These are phyloP conservation scores for Penicillium desertorum DNA, from an alignment of 495 filamentous ascomycete species.

Conservation along the genomic window DNA sequence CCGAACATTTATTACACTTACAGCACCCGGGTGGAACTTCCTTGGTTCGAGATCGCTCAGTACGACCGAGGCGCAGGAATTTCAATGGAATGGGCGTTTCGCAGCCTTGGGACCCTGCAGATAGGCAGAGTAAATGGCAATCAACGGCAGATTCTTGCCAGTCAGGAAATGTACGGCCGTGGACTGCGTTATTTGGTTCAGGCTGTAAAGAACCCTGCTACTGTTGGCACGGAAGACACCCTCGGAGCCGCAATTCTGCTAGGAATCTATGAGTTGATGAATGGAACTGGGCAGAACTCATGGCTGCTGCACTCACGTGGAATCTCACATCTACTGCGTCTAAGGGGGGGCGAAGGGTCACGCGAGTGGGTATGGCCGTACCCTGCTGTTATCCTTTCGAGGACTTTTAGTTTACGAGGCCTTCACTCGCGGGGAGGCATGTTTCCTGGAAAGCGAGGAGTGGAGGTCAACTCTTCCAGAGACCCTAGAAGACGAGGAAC, in stretches of 20 bases:
- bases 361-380: slow-evolving; percentile 27
- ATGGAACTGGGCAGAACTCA: slow-evolving; percentile 24
- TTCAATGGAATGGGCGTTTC: slow-evolving; percentile 18
- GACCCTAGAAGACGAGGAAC: slow-evolving; percentile 17
- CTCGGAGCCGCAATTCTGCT: slow-evolving; percentile 32
- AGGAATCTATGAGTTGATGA: slow-evolving; percentile 35
- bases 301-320: slow-evolving; percentile 42
- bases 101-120: slow-evolving; percentile 20
- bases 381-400: slow-evolving; percentile 33
- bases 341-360: slow-evolving; percentile 34
- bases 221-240: slow-evolving; percentile 22
- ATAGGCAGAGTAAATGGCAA: slow-evolving; percentile 21
- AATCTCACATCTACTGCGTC: slow-evolving; percentile 27
- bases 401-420: slow-evolving; percentile 35
- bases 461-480: slow-evolving; percentile 32
- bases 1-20: slow-evolving; percentile 18
- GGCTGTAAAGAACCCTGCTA: slow-evolving; percentile 15
- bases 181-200: slow-evolving; percentile 17
- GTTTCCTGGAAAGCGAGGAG: slow-evolving; percentile 31
- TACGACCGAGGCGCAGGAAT: slow-evolving; percentile 6
- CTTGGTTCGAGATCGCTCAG: slow-evolving; percentile 27
- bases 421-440: slow-evolving; percentile 25
- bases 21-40: slow-evolving; percentile 17
- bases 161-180: slow-evolving; percentile 29
- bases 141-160: slow-evolving; percentile 14